These are phyloP conservation scores for Puccinellia tenuiflora DNA, from an alignment of 176 grass and related monocot genomes.

Conservation along the genomic window DNA sequence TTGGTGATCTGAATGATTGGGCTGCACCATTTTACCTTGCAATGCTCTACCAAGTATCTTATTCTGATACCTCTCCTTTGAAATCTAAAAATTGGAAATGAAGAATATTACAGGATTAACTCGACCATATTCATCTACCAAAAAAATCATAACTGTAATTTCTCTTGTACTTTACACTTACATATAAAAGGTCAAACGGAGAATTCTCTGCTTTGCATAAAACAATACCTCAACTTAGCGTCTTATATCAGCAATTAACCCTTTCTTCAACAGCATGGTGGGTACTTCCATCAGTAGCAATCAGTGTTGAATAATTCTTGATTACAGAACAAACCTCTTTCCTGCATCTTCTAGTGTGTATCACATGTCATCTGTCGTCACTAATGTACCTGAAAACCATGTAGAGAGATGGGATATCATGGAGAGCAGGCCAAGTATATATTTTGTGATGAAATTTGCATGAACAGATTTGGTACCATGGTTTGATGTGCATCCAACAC, in stretches of 20 bases:
- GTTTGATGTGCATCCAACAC: too few species aligned
- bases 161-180: background rate
- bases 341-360: conserved; percentile 61
- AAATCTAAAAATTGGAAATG: background rate
- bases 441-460: too few species aligned
- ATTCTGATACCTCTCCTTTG: background rate
- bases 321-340: conserved; percentile 75
- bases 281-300: conserved; percentile 74
- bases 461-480: too few species aligned
- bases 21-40: too few species aligned
- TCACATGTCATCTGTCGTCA: conserved; percentile 68
- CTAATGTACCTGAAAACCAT: conserved; percentile 55
- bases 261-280: conserved; percentile 15
- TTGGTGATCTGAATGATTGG: too few species aligned
- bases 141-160: background rate
- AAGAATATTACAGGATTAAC: background rate
- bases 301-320: conserved; percentile 74
- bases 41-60: background rate
- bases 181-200: background rate
- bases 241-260: background rate
- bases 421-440: too few species aligned
- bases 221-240: background rate
- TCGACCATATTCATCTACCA: background rate
- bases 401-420: too few species aligned
- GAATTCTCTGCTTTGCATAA: background rate